phyloP scores from a whole-genome alignment of 371 early-diverging fungal species.

The Catenaria anguillulae region DNA sequence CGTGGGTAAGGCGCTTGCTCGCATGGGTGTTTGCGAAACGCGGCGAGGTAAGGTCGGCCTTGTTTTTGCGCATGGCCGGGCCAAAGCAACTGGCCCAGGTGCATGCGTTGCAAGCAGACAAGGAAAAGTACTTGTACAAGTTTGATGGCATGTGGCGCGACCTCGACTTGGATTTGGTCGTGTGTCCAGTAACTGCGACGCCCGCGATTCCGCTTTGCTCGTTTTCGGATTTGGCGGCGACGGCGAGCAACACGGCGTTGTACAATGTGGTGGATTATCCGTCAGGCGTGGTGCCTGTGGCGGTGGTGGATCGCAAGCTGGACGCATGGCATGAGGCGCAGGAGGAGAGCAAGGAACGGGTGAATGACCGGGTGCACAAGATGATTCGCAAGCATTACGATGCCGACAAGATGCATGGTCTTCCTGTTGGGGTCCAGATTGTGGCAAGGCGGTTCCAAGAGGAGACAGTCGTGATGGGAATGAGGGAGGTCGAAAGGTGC shows the following conservation, averaged over 20 bases:
- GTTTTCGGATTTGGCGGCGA: not conserved
- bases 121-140: not conserved
- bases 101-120: not conserved
- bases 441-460: slow-evolving; percentile 1
- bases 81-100: not conserved
- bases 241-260: not conserved
- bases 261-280: not conserved
- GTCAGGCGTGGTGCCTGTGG: not conserved
- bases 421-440: slow-evolving; percentile 1
- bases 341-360: not conserved
- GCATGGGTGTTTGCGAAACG: not conserved
- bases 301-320: not conserved
- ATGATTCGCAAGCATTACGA: not conserved
- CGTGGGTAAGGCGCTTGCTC: not conserved
- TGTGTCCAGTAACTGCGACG: not conserved
- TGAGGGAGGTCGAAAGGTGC: slow-evolving; percentile 3
- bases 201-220: not conserved
- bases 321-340: not conserved
- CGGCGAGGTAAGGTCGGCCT: not conserved
- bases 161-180: not conserved
- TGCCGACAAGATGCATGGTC: not conserved
- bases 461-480: not conserved
- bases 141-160: not conserved
- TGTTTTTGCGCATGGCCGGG: not conserved
- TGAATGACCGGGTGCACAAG: not conserved